Evolutionary conservation across 176 grass and related monocot genomes (phyloP).

Genomic region (Musa itinerans): DNA sequence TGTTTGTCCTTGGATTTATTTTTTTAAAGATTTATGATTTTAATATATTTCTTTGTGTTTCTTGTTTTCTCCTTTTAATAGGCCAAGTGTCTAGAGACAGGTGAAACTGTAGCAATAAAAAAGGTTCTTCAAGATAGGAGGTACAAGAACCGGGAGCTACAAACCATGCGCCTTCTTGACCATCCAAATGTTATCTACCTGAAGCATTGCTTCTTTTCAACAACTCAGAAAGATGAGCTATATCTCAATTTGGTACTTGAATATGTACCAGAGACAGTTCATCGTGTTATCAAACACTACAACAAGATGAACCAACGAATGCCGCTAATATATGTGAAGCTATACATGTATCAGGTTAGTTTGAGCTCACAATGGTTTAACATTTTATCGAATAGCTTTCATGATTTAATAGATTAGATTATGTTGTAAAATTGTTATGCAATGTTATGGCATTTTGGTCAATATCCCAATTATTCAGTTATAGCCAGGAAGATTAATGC

Average conservation of each 20-base stretch:
- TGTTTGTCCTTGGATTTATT: background rate
- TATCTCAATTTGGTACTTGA: conserved; percentile 82
- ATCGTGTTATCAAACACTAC: conserved; percentile 59
- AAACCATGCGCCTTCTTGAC: conserved; percentile 65
- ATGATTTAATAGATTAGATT: background rate
- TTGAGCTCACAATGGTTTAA: conserved; percentile 1
- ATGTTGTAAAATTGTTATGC: too few relatives aligned
- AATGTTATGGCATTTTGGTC: too few relatives aligned
- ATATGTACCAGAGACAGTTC: conserved; percentile 74
- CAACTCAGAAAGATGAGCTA: conserved; percentile 50
- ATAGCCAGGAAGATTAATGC: too few relatives aligned
- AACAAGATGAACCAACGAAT: conserved; percentile 59
- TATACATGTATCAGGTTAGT: conserved; percentile 80
- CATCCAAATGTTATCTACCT: conserved; percentile 60
- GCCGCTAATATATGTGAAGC: conserved; percentile 64
- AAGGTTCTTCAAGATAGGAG: conserved; percentile 67
- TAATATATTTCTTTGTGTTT: conserved; percentile 4
- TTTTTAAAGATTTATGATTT: too few relatives aligned
- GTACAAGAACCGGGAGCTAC: conserved; percentile 76
- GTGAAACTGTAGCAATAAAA: conserved; percentile 64
- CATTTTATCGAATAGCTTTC: background rate
- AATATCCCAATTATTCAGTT: too few relatives aligned
- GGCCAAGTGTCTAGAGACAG: conserved; percentile 60
- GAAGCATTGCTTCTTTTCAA: conserved; percentile 72
- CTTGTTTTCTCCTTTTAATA: conserved; percentile 17